Evolutionary conservation across 805 yeast genomes (phyloP).

Genomic region (Millerozyma acaciae): DNA sequence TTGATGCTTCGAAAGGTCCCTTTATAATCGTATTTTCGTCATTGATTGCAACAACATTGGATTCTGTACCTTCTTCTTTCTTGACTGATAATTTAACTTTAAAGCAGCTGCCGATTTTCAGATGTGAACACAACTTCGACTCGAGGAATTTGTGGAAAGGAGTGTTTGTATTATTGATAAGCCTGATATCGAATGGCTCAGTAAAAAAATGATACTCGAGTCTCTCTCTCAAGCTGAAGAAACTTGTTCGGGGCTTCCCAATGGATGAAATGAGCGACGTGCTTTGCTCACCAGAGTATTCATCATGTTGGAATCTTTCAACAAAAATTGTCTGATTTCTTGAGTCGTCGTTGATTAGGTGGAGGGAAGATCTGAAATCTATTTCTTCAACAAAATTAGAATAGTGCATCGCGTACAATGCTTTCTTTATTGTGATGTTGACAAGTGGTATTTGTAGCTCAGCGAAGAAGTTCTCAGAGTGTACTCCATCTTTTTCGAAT

Average conservation of each 20-base stretch:
- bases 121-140: constrained; percentile 55
- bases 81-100: constrained; percentile 31
- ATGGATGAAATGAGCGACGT: constrained; percentile 13
- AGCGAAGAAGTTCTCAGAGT: constrained; percentile 15
- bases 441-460: constrained; percentile 19
- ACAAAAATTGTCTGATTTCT: constrained; percentile 62
- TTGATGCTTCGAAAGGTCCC: constrained; percentile 50
- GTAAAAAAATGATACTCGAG: constrained; percentile 63
- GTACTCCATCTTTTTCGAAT: constrained; percentile 14
- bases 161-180: not conserved
- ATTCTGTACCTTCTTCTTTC: constrained; percentile 9
- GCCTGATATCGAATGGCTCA: constrained; percentile 34
- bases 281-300: not conserved
- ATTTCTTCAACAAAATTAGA: constrained; percentile 68
- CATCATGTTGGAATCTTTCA: constrained; percentile 36
- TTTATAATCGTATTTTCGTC: constrained; percentile 48
- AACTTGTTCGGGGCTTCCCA: too few relatives aligned
- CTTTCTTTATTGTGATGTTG: constrained; percentile 30
- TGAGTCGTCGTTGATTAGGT: constrained; percentile 52
- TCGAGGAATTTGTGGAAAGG: constrained; percentile 35
- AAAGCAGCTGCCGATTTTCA: constrained; percentile 58
- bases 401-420: constrained; percentile 43
- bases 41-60: constrained; percentile 41
- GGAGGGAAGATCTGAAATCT: constrained; percentile 51
- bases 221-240: constrained; percentile 33